Percentiles rank a stretch among this genome's conserved stretches.
Conservation (phyloP, 163 green algal species). For the Coccomyxa subellipsoidea region DNA sequence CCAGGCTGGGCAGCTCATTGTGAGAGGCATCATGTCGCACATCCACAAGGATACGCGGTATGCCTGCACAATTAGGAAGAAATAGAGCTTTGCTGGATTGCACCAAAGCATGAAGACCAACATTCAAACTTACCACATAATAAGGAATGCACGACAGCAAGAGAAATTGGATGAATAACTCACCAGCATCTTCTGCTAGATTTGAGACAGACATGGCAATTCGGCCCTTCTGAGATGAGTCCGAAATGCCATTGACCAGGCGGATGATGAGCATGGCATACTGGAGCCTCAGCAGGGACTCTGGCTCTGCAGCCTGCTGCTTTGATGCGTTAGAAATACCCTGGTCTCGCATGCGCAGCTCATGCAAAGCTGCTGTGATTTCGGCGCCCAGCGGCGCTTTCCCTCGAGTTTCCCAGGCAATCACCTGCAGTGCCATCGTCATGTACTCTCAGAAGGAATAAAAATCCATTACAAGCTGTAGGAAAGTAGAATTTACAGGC, state of each 20-base stretch:
- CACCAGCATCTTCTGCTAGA: slow-evolving; percentile 41
- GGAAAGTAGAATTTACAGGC: no score
- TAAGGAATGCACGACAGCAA: no score
- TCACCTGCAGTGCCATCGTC: slow-evolving; percentile 31
- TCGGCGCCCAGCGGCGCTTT: slow-evolving; percentile 64
- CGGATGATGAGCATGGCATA: slow-evolving; percentile 57
- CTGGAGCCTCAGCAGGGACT: slow-evolving; percentile 50
- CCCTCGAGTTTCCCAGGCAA: slow-evolving; percentile 56
- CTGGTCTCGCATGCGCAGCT: slow-evolving; percentile 19
- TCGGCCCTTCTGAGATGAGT: slow-evolving; percentile 57
- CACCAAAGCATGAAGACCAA: neutral
- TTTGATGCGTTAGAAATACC: neutral
- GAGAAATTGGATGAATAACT: neutral
- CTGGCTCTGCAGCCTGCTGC: slow-evolving; percentile 22
- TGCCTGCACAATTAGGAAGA: slow-evolving; percentile 34
- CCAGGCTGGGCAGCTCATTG: slow-evolving; percentile 74
- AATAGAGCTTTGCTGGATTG: neutral
- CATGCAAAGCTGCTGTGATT: slow-evolving; percentile 55
- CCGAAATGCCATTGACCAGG: slow-evolving; percentile 66
- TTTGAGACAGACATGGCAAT: slow-evolving; percentile 44
- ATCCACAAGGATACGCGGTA: slow-evolving; percentile 78
- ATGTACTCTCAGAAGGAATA: no score
- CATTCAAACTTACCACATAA: no score
- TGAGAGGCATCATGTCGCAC: slow-evolving; percentile 80
- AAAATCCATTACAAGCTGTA: no score